Percentiles rank a stretch among this genome's conserved stretches.
phyloP scores from a whole-genome alignment of 75 land plant species.

The Sequoiadendron giganteum region DNA sequence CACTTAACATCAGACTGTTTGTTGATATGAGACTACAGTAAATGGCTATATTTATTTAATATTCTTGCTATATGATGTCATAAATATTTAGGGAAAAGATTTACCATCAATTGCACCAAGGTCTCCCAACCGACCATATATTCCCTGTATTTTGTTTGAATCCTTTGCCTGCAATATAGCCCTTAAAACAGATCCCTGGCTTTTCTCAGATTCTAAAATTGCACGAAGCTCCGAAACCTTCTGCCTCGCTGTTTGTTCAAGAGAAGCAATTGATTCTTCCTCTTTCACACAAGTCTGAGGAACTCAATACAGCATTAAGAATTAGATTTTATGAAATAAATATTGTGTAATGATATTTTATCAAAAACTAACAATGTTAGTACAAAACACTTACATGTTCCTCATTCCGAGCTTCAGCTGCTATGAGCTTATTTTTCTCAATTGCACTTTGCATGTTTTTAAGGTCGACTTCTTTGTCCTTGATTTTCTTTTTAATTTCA shows the following conservation, averaged over 20 bases:
- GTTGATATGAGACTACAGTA: neutral
- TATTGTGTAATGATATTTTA: neutral
- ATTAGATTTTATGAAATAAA: neutral
- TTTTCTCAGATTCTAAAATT: constrained; percentile 80
- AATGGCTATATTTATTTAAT: neutral
- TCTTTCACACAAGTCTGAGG: constrained; percentile 52
- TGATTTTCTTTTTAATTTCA: constrained; percentile 34
- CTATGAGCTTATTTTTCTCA: constrained; percentile 38
- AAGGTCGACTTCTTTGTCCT: constrained; percentile 37
- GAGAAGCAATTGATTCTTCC: constrained; percentile 60
- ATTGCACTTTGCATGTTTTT: constrained; percentile 27
- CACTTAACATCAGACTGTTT: neutral
- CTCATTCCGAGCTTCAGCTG: constrained; percentile 53
- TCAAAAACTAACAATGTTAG: neutral
- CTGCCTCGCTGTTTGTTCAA: constrained; percentile 85
- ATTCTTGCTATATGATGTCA: neutral
- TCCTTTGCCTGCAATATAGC: constrained; percentile 86
- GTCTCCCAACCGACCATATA: constrained; percentile 93
- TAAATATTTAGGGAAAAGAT: neutral
- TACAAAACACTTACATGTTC: constrained; percentile 50
- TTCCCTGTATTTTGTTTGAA: constrained; percentile 79
- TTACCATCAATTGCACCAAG: constrained; percentile 97
- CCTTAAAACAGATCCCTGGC: constrained; percentile 81
- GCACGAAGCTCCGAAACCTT: constrained; percentile 74
- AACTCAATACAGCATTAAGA: neutral